Evolutionary conservation across 2,329 filamentous ascomycete genomes (phyloP).

Genomic region (Colletotrichum aenigma): DNA sequence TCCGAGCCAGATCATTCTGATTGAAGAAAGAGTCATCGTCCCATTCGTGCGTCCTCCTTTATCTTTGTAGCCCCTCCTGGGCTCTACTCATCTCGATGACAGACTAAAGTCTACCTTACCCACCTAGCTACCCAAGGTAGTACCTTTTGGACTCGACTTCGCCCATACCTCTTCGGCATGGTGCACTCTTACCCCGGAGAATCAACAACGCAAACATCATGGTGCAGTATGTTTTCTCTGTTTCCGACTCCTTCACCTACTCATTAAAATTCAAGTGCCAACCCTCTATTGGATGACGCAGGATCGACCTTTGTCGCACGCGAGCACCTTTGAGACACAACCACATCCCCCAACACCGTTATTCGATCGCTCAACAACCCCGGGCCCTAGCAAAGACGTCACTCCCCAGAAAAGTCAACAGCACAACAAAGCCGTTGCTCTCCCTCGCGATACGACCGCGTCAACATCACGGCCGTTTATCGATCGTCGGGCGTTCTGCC

Average conservation of each 20-base stretch:
- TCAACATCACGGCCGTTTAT: fast-evolving
- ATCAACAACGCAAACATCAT: fast-evolving
- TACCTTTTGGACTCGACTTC: background rate
- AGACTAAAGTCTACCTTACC: no score
- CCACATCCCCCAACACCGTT: fast-evolving
- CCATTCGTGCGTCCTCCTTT: fast-evolving
- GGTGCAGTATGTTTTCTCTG: fast-evolving
- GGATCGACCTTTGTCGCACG: no score
- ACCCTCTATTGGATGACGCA: no score
- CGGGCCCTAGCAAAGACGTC: no score
- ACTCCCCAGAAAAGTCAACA: no score
- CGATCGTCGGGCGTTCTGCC: no score
- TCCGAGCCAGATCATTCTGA: fast-evolving
- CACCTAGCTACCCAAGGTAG: no score
- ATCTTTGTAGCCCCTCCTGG: no score
- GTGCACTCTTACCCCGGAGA: background rate
- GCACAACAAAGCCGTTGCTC: fast-evolving
- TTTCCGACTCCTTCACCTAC: no score
- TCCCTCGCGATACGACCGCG: fast-evolving
- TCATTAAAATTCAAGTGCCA: fast-evolving
- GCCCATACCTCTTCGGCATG: background rate
- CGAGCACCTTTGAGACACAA: fast-evolving
- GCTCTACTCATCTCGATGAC: no score
- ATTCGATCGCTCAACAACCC: no score
- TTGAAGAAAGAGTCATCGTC: no score